Evolutionary conservation across 2,329 filamentous ascomycete species (phyloP), one percentile per base, ranked within the genome.

Genomic region (Gnomoniopsis smithogilvyi): DNA sequence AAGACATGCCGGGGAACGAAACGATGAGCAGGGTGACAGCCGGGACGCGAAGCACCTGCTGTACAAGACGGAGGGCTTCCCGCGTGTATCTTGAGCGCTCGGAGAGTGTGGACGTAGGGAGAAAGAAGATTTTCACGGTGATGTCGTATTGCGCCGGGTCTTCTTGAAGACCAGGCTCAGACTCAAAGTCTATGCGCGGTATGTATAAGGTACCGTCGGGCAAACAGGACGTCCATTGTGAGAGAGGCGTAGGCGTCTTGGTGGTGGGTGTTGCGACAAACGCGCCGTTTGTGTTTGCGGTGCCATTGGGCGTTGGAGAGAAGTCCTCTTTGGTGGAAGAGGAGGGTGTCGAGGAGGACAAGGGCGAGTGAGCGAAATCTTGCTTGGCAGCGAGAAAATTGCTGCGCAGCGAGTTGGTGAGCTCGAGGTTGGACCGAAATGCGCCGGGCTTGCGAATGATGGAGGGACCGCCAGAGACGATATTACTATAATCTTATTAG

Each of bases 111-210:
- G 91, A 84, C 19, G 83, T 84, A 1, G 92, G 89, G 30, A 98
- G 82, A 74, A 95, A 96, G 79, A 99, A 99, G 22, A 99, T 77
- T 76, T 99, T 99, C 62, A 95, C 88, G 0, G 94, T 97, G 68
- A 97, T 92, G 70, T 97, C 92, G 77, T 99, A 99, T 66, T 92
- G 87, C 60, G 83, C 80, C 26, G 89, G 80, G 66, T 96, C 92
- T 70, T 99, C 95, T 34, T 85, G 80, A 49, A 99, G 78, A 0
- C 89, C 89, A 3, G 85, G 85, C 3, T 21, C 24, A 33, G 83
- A 76, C 14, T 84, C 78, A 79, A 89, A 90, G 72, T 92, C 85
- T 70, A 94, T 85, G 45, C 88, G 83, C 50, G 94, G 94, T 45
- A 97, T 83, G 70, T 89, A 94, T 49, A 94, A 80, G 6, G 80